A percentile compares a stretch with the other conserved stretches of the same genome.
These are phyloP conservation scores for Fusarium sp. DNA, from an alignment of 2,329 filamentous ascomycete genomes.

Conservation along the genomic window DNA sequence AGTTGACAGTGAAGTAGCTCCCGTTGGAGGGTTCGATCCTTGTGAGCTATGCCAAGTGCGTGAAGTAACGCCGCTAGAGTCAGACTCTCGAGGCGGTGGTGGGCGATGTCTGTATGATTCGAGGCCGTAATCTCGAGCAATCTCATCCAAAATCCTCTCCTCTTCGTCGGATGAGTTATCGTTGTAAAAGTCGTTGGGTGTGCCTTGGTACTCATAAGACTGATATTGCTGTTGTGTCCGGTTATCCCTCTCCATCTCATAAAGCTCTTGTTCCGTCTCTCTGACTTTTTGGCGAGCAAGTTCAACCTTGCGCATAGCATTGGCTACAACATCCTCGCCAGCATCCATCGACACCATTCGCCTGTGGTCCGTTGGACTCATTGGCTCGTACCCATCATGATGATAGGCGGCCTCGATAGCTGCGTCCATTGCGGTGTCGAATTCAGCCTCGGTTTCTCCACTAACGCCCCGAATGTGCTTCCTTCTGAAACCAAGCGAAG, in stretches of 20 bases:
- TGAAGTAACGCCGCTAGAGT: constrained; percentile 82
- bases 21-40: constrained; percentile 72
- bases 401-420: constrained; percentile 92
- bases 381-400: constrained; percentile 87
- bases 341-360: constrained; percentile 53
- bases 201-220: constrained; percentile 37
- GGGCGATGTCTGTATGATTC: constrained; percentile 78
- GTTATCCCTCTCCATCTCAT: constrained; percentile 59
- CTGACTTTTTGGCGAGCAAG: constrained; percentile 80
- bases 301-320: constrained; percentile 75
- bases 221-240: constrained; percentile 53
- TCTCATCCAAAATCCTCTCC: constrained; percentile 85
- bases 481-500: constrained; percentile 74
- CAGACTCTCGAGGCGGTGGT: constrained; percentile 80
- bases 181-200: constrained; percentile 70
- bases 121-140: constrained; percentile 84
- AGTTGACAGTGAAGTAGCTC: constrained; percentile 65
- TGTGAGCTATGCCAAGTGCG: constrained; percentile 85
- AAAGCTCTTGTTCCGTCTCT: constrained; percentile 77
- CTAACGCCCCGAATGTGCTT: constrained; percentile 78
- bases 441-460: constrained; percentile 85
- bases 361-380: constrained; percentile 61
- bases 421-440: constrained; percentile 93
- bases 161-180: constrained; percentile 77
- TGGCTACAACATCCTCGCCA: constrained; percentile 62